A percentile compares a stretch with the other conserved stretches of the same genome.
Conservation (phyloP, 768 basidiomycete species). For the Neoboletus subvelutipes region DNA sequence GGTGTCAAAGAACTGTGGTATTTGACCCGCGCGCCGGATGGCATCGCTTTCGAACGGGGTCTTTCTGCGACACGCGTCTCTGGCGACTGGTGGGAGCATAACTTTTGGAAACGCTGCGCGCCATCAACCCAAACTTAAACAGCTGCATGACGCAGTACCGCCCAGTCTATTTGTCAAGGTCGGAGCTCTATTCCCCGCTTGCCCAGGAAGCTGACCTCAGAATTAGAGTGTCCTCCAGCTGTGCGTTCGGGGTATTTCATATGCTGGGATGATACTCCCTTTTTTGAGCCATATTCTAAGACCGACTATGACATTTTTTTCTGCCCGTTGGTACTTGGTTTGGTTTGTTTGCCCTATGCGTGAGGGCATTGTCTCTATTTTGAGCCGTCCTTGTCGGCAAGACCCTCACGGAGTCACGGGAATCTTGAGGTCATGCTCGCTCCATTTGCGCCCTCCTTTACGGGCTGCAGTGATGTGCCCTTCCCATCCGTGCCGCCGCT, state of each 20-base stretch:
- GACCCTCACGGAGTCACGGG: slow-evolving; percentile 9
- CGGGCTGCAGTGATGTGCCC: slow-evolving; percentile 4
- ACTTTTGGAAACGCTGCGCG: slow-evolving; percentile 49
- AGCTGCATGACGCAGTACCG: slow-evolving; percentile 4
- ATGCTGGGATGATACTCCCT: slow-evolving; percentile 2
- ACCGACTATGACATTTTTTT: not conserved
- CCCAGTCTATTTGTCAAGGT: slow-evolving; percentile 20
- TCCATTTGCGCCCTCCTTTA: slow-evolving; percentile 16
- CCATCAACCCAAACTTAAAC: slow-evolving; percentile 17
- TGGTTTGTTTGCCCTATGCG: not conserved
- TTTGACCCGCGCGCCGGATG: slow-evolving; percentile 41
- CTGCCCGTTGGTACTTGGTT: slow-evolving; percentile 3
- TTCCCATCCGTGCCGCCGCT: slow-evolving; percentile 3
- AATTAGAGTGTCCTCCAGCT: slow-evolving; percentile 6
- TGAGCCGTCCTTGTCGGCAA: not conserved
- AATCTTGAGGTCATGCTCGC: slow-evolving; percentile 6
- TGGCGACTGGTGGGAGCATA: slow-evolving; percentile 57
- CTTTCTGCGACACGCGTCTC: slow-evolving; percentile 44
- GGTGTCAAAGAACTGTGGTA: slow-evolving; percentile 68
- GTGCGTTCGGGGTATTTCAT: slow-evolving; percentile 21
- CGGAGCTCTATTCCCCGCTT: slow-evolving; percentile 20
- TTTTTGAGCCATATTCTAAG: slow-evolving; percentile 6
- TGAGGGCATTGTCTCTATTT: slow-evolving; percentile 4
- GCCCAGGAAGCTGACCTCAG: slow-evolving; percentile 12
- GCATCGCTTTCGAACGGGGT: slow-evolving; percentile 29